Conservation (phyloP, 352 stramenopile species). For the Phytopythium sindhum region DNA sequence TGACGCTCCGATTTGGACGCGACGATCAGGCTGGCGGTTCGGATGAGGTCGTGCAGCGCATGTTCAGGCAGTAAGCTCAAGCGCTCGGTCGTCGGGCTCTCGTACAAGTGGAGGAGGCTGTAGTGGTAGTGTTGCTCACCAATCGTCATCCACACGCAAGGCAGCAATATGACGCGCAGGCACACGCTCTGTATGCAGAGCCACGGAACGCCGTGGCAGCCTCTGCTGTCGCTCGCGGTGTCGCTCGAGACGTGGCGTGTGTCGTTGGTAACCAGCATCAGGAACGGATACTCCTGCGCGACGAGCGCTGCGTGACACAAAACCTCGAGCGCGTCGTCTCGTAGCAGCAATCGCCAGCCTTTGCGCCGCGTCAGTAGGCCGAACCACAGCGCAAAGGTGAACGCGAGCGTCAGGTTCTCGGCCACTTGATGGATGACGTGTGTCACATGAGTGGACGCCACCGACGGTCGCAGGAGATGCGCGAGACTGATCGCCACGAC, state of each 20-base stretch:
- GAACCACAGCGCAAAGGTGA: conserved; percentile 31
- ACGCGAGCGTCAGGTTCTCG: conserved; percentile 26
- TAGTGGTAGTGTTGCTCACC: conserved; percentile 23
- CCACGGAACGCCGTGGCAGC: conserved; percentile 1
- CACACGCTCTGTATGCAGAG: neutral
- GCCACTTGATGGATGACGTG: conserved; percentile 13
- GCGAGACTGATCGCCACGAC: conserved; percentile 15
- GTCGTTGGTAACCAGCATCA: conserved; percentile 12
- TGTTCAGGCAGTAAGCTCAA: neutral
- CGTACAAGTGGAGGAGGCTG: neutral
- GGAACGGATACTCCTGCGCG: conserved; percentile 32
- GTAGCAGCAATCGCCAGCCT: conserved; percentile 18
- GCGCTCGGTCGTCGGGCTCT: neutral
- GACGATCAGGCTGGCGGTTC: neutral
- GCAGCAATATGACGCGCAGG: conserved; percentile 2
- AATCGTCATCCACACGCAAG: conserved; percentile 29
- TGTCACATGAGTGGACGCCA: neutral
- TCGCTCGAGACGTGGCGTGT: neutral
- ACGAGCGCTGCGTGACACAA: conserved; percentile 28
- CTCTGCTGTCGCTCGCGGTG: neutral
- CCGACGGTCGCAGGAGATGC: conserved; percentile 11
- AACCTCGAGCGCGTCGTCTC: conserved; percentile 25
- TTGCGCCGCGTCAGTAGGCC: conserved; percentile 8
- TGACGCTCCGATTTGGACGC: neutral
- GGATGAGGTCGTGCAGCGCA: conserved; percentile 4